phyloP scores from a whole-genome alignment of 2,329 filamentous ascomycete genomes.

The Colletotrichum eleusines region DNA sequence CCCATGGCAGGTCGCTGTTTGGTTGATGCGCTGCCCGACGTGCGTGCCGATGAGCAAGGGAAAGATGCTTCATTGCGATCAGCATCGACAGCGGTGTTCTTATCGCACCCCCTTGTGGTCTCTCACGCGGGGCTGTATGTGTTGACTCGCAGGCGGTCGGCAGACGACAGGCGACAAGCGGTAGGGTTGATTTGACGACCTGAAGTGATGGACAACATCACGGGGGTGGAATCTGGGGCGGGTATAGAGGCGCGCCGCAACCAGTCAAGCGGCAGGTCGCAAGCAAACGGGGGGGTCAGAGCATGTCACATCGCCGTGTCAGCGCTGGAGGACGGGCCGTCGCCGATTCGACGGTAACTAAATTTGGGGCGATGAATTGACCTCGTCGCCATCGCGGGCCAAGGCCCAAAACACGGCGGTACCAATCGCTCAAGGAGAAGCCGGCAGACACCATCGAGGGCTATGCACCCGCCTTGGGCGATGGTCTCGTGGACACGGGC shows the following conservation, averaged over 20 bases:
- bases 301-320: conserved; percentile 44
- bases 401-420: conserved; percentile 23
- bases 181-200: conserved; percentile 28
- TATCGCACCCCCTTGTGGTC: conserved; percentile 9
- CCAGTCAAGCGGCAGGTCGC: conserved; percentile 40
- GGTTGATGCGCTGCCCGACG: neutral
- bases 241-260: conserved; percentile 29
- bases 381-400: conserved; percentile 35
- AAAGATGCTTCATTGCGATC: conserved; percentile 14
- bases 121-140: conserved; percentile 5
- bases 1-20: conserved; percentile 15
- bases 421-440: conserved; percentile 20
- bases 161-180: conserved; percentile 22
- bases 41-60: neutral
- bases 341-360: conserved; percentile 40
- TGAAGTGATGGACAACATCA: conserved; percentile 46
- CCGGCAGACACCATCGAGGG: conserved; percentile 37
- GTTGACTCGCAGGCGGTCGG: conserved; percentile 5
- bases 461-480: conserved; percentile 35
- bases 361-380: conserved; percentile 37
- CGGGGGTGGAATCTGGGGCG: conserved; percentile 45
- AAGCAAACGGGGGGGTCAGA: conserved; percentile 34
- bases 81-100: conserved; percentile 9
- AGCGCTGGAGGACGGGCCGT: conserved; percentile 40
- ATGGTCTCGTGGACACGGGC: conserved; percentile 37